Conservation (phyloP, 768 basidiomycete species). For the Suillus hirtellus region DNA sequence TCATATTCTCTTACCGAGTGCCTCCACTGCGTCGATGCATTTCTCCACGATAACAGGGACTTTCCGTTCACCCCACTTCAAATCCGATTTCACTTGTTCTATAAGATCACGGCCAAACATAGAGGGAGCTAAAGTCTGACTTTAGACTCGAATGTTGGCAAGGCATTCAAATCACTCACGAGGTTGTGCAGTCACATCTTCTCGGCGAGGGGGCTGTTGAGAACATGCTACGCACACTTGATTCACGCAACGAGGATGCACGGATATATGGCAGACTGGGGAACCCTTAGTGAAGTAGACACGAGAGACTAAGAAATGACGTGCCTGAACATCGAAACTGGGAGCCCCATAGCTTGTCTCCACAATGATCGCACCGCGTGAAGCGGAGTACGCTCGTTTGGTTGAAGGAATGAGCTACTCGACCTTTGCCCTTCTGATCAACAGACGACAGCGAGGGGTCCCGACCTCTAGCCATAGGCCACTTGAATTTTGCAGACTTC, state of each 20-base stretch:
- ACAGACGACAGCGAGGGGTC: constrained; percentile 37
- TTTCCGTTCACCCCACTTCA: constrained; percentile 54
- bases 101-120: constrained; percentile 91
- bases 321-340: constrained; percentile 86
- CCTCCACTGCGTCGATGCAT: constrained; percentile 93
- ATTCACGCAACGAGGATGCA: constrained; percentile 84
- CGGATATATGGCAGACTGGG: constrained; percentile 78
- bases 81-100: constrained; percentile 79
- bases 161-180: constrained; percentile 15
- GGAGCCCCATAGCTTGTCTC: constrained; percentile 99
- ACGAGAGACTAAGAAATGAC: constrained; percentile 30
- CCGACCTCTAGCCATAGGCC: constrained; percentile 62
- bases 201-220: constrained; percentile 44
- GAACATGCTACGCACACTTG: constrained; percentile 68
- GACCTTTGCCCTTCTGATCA: constrained; percentile 40
- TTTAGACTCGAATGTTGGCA: constrained; percentile 16
- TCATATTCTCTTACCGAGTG: constrained; percentile 56
- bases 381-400: constrained; percentile 86
- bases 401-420: constrained; percentile 81
- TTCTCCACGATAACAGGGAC: constrained; percentile 93
- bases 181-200: constrained; percentile 29
- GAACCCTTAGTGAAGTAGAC: constrained; percentile 11
- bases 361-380: constrained; percentile 92
- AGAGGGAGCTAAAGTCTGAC: constrained; percentile 58
- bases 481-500: constrained; percentile 66